Evolutionary conservation across 2,329 filamentous ascomycete genomes (phyloP), one percentile per base, ranked within the genome.

Genomic region (Trichophyton simii): DNA sequence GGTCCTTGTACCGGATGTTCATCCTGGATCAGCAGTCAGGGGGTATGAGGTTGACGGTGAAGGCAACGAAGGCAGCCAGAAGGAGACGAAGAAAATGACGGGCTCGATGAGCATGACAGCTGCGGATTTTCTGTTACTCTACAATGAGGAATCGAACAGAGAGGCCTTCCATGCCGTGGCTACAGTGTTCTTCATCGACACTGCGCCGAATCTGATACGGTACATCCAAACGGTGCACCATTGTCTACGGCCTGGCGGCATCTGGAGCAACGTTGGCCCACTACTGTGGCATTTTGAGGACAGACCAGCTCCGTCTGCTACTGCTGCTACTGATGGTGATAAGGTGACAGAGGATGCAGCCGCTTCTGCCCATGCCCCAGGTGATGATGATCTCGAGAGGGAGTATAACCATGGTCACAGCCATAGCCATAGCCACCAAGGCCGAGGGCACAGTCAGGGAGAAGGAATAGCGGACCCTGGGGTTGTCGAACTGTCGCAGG

Each of bases 171-270:
- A 96, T 68, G 91, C 87, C 0, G 89, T 97, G 1, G 85, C 89
- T 0, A 89, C 88, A 2, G 88, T 96, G 9, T 99, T 97, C 77
- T 99, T 99, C 77, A 87, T 99, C 62, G 95, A 99, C 72, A 99
- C 94, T 1, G 94, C 94, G 1, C 91, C 92, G 0, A 97, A 99
- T 71, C 72, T 96, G 36, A 87, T 97, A 60, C 83, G 87, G 1
- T 99, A 99, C 71, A 83, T 99, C 38, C 86, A 95, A 70, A 86
- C 91, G 1, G 88, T 97, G 60, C 78, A 77, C 48, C 83, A 88
- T 70, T 95, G 91, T 69, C 80, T 99, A 58, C 84, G 82, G 66
- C 79, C 83, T 0, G 88, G 87, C 28, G 94, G 94, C 0, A 69
- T 95, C 3, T 88, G 95, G 78, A 82, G 96, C 70, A 99, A 99